These are phyloP conservation scores for Evansstolkia leycettana DNA, from an alignment of 495 filamentous ascomycete genomes.

Conservation along the genomic window DNA sequence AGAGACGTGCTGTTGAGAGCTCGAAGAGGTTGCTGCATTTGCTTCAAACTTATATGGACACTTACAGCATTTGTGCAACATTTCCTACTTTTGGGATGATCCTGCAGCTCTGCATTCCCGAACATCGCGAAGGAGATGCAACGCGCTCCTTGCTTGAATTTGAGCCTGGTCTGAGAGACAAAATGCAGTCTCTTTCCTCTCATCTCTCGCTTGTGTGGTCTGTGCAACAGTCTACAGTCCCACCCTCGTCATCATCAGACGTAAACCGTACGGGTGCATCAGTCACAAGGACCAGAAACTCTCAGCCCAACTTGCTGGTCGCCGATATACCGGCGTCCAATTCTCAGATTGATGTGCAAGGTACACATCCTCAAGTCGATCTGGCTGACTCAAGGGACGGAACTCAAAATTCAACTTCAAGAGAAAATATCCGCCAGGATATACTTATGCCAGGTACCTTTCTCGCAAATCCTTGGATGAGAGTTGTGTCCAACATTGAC, in stretches of 20 bases:
- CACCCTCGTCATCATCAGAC: too few relatives aligned
- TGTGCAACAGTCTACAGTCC: constrained; percentile 5
- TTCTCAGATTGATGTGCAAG: too few relatives aligned
- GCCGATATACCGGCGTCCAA: too few relatives aligned
- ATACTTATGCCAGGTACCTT: constrained; percentile 13
- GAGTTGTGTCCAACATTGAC: constrained; percentile 17
- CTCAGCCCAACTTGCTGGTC: too few relatives aligned
- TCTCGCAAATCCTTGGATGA: constrained; percentile 20
- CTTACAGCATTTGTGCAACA: constrained; percentile 25
- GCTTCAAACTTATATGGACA: constrained; percentile 25
- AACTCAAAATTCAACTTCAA: background rate
- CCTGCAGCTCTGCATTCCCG: constrained; percentile 14
- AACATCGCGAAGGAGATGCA: background rate
- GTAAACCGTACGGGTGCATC: too few relatives aligned
- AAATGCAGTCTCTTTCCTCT: constrained; percentile 18
- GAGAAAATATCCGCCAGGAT: constrained; percentile 3
- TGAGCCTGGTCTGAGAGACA: constrained; percentile 18
- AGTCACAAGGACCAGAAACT: too few relatives aligned
- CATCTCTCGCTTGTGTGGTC: constrained; percentile 25
- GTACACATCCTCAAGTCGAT: too few relatives aligned
- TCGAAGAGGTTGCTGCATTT: constrained; percentile 20
- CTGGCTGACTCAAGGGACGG: too few relatives aligned
- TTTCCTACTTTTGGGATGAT: constrained; percentile 25
- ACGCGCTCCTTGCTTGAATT: constrained; percentile 10
- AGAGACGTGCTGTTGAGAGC: constrained; percentile 17